phyloP scores from a whole-genome alignment of 202 grass and related monocot genomes.

The Hordeum pubiflorum region DNA sequence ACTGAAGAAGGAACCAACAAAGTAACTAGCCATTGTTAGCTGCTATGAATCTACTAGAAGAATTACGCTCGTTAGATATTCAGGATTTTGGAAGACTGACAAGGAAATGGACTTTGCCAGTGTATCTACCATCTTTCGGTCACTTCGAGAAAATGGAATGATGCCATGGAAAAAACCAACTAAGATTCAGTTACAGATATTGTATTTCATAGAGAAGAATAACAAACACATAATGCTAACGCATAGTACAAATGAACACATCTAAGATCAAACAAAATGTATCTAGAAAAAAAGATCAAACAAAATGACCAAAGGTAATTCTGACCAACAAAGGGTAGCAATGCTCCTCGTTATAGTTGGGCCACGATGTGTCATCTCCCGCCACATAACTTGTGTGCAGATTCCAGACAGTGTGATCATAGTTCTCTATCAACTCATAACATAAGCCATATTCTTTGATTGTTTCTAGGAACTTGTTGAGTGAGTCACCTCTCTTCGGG shows the following conservation, averaged over 20 bases:
- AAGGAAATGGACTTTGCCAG: not conserved
- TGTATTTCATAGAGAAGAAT: not conserved
- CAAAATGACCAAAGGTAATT: constrained; percentile 25
- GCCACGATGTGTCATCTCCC: constrained; percentile 57
- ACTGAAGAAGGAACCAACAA: not conserved
- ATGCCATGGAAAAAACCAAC: not conserved
- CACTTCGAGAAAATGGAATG: not conserved
- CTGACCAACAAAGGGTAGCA: constrained; percentile 79
- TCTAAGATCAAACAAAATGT: constrained; percentile 13
- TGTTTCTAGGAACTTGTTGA: constrained; percentile 53
- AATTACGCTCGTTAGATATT: not conserved
- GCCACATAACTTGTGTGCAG: constrained; percentile 52
- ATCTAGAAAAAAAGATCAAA: not conserved
- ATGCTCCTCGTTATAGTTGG: constrained; percentile 69
- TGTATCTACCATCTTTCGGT: not conserved
- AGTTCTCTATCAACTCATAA: constrained; percentile 69
- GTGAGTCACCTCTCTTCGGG: constrained; percentile 78
- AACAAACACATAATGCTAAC: not conserved
- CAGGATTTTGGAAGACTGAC: not conserved
- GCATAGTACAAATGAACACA: constrained; percentile 8
- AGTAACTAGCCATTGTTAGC: not conserved
- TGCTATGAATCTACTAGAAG: not conserved
- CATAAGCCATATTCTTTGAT: constrained; percentile 48
- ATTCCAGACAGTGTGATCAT: constrained; percentile 62
- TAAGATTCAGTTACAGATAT: not conserved